Conservation (phyloP, 164 flowering plant species). For the Magnolia officinalis region DNA sequence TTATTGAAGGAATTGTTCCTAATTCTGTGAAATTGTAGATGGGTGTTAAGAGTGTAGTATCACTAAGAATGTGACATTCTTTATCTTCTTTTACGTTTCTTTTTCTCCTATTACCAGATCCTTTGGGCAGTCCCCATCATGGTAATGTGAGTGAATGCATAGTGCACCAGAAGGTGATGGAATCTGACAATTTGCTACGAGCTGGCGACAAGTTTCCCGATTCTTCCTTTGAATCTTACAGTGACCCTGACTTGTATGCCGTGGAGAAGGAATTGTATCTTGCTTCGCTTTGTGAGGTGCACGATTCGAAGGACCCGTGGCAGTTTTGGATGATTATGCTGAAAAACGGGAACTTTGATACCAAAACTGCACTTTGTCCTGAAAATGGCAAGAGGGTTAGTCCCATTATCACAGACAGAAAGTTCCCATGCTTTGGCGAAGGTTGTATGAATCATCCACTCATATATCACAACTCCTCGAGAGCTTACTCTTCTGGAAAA, state of each 20-base stretch:
- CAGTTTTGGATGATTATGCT: constrained; percentile 42
- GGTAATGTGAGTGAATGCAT: constrained; percentile 15
- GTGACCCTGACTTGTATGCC: constrained; percentile 28
- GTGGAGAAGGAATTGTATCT: constrained; percentile 30
- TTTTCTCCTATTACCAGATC: constrained; percentile 18
- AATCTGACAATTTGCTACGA: constrained; percentile 23
- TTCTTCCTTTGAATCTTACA: constrained; percentile 11
- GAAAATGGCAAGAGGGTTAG: constrained; percentile 27
- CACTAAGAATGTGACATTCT: neutral
- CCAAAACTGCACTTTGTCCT: constrained; percentile 27
- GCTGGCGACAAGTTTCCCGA: constrained; percentile 25
- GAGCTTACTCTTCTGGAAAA: constrained; percentile 3
- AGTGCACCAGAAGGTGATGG: constrained; percentile 23
- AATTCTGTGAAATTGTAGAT: no score
- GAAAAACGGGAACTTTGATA: constrained; percentile 41
- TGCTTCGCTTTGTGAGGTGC: constrained; percentile 24
- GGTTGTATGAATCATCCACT: constrained; percentile 36
- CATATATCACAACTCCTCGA: constrained; percentile 23
- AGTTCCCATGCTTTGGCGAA: constrained; percentile 33
- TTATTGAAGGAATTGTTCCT: neutral
- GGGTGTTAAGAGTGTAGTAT: neutral
- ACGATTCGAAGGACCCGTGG: constrained; percentile 22
- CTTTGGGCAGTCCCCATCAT: constrained; percentile 12
- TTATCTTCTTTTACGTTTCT: neutral
- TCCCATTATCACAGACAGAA: constrained; percentile 21